Evolutionary conservation across 1,139 yeast species (phyloP).

Genomic region (Diutina scorzettiae): DNA sequence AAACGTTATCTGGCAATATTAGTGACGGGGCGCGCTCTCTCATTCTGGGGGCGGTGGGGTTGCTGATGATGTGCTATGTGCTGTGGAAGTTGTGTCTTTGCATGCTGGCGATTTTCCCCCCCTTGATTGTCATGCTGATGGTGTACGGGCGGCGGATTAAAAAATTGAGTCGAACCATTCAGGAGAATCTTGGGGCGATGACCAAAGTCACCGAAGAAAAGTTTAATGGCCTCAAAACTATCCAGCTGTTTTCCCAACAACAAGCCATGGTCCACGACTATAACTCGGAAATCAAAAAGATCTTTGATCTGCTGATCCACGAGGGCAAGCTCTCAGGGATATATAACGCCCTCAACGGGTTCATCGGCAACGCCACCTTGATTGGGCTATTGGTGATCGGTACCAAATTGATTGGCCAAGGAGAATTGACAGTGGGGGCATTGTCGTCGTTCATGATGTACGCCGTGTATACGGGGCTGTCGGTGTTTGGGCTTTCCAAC

Average conservation of each 20-base stretch:
- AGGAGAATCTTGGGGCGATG: conserved; percentile 75
- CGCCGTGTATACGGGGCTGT: conserved; percentile 84
- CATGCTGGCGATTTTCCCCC: conserved; percentile 72
- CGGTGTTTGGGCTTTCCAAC: conserved; percentile 81
- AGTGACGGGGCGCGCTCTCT: conserved; percentile 83
- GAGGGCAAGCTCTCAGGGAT: conserved; percentile 75
- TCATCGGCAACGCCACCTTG: conserved; percentile 72
- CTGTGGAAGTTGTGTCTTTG: conserved; percentile 68
- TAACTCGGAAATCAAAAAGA: conserved; percentile 60
- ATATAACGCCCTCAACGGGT: conserved; percentile 65
- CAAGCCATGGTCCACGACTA: conserved; percentile 33
- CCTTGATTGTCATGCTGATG: conserved; percentile 62
- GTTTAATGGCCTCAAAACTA: conserved; percentile 72
- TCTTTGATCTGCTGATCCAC: conserved; percentile 60
- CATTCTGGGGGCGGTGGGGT: conserved; percentile 69
- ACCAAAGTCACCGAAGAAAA: conserved; percentile 91
- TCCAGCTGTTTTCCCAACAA: conserved; percentile 86
- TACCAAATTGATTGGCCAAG: conserved; percentile 60
- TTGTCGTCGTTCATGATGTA: conserved; percentile 88
- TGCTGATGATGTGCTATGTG: conserved; percentile 81
- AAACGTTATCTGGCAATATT: conserved; percentile 78
- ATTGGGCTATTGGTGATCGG: conserved; percentile 72
- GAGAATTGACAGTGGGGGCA: conserved; percentile 74
- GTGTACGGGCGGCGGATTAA: conserved; percentile 74
- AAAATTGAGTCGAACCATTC: conserved; percentile 61